Base-by-base conservation (phyloP, 345 rosid species). In the Acer negundo region DNA sequence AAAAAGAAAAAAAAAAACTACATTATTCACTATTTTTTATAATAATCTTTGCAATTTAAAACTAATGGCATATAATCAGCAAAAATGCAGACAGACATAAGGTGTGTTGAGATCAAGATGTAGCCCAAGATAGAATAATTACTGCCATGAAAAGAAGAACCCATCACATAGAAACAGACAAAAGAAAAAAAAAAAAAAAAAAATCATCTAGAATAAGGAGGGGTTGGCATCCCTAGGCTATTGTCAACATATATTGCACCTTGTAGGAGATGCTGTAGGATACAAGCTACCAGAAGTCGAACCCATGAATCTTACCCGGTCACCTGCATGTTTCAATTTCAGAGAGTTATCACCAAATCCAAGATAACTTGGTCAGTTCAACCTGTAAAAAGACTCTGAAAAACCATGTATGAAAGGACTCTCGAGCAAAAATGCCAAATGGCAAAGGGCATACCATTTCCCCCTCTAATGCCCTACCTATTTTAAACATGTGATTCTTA, bases 251-350 rank as follows among this genome's bases (percentile, higher is more conserved):
- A 42, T 40, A 68, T 13, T 58, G 62, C 69, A 94, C 98, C 98
- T 91, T 68, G 87, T 71, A 65, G 87, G 74, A 68, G 94, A 84
- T 71, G 86, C 47, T 58, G 89, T 38, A 67, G 82, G 80, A 83
- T 86, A 86, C 62, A 86, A 72, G 80, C 85, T 85, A 77, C 89
- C 78, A 71, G 87, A 82, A 80, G 87, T 74, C 22, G 86, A 75
- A 47, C 83, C 85, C 24, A 76, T 47, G 83, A 83, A 95, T 79
- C 84, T 86, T 77, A 95, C 95, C 84, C 89, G 85, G 83, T 95
- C 97, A 74, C 95, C 98, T 95, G 84, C 81, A 83, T 73, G 68
- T 77, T 62, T 74, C 75, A 76, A 67, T 16, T 59, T 73, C 61
- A 70, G 61, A 70, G 23, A 86, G 73, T 70, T 73, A 31, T 76